These are phyloP conservation scores for Scheffersomyces amazonensis DNA, from an alignment of 805 yeast genomes.

Conservation along the genomic window DNA sequence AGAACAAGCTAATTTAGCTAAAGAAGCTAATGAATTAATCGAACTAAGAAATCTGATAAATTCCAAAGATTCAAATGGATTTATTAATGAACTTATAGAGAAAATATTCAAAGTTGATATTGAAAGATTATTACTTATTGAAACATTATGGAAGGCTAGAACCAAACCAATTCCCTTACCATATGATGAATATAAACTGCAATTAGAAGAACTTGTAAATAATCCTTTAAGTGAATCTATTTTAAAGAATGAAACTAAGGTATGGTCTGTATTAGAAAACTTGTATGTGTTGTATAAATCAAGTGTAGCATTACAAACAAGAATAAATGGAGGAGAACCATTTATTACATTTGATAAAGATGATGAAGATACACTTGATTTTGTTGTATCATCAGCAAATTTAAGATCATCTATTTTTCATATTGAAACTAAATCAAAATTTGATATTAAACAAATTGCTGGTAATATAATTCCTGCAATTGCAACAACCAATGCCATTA, in stretches of 20 bases:
- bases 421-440: slow-evolving; percentile 70
- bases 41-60: slow-evolving; percentile 24
- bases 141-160: slow-evolving; percentile 75
- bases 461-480: slow-evolving; percentile 98
- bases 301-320: slow-evolving; percentile 45
- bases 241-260: slow-evolving; percentile 34
- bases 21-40: slow-evolving; percentile 64
- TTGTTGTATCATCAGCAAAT: slow-evolving; percentile 84
- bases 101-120: slow-evolving; percentile 77
- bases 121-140: slow-evolving; percentile 65
- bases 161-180: slow-evolving; percentile 64
- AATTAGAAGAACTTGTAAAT: slow-evolving; percentile 10
- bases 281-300: slow-evolving; percentile 55
- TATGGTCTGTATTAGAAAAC: slow-evolving; percentile 66
- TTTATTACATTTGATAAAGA: slow-evolving; percentile 83
- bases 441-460: slow-evolving; percentile 90
- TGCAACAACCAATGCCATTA: slow-evolving; percentile 95
- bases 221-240: slow-evolving; percentile 18
- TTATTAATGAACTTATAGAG: slow-evolving; percentile 43
- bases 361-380: slow-evolving; percentile 85
- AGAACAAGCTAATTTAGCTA: slow-evolving; percentile 61
- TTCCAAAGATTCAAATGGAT: slow-evolving; percentile 9
- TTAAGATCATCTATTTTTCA: slow-evolving; percentile 68
- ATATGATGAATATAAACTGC: slow-evolving; percentile 16
- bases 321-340: slow-evolving; percentile 38